These are phyloP conservation scores for Lagerstroemia speciosa DNA, from an alignment of 345 rosid genomes.

Conservation along the genomic window DNA sequence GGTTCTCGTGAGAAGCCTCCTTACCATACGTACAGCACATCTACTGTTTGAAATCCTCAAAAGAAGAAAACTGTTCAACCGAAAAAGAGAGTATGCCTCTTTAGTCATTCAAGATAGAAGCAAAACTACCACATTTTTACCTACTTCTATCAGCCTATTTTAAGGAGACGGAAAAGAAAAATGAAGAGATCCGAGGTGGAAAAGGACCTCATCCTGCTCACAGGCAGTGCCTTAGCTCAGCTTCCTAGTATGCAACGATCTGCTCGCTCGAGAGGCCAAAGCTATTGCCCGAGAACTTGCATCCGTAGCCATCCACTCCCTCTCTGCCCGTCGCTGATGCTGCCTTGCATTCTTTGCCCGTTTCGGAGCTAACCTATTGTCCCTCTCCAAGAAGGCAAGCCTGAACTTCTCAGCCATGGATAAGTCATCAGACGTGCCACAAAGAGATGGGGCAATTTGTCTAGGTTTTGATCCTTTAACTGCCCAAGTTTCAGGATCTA, in stretches of 20 bases:
- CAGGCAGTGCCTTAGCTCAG: background rate
- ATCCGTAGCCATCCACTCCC: constrained; percentile 53
- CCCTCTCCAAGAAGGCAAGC: constrained; percentile 71
- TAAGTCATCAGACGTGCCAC: constrained; percentile 23
- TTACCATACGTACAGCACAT: no score
- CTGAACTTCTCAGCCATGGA: constrained; percentile 80
- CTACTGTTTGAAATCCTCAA: no score
- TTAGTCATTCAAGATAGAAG: no score
- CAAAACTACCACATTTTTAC: no score
- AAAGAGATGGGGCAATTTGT: constrained; percentile 16
- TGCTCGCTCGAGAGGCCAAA: constrained; percentile 49
- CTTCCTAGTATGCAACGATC: constrained; percentile 32
- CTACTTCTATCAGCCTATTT: no score
- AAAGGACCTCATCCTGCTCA: no score
- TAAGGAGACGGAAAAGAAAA: no score
- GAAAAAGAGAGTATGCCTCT: no score
- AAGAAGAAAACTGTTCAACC: no score
- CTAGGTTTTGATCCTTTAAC: constrained; percentile 23
- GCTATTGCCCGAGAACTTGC: constrained; percentile 54
- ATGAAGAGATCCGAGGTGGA: no score
- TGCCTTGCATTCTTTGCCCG: constrained; percentile 86
- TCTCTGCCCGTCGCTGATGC: constrained; percentile 72
- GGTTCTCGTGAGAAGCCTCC: background rate
- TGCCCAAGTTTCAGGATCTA: constrained; percentile 62
- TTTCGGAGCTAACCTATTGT: constrained; percentile 77